phyloP scores from a whole-genome alignment of 2,329 filamentous ascomycete species.

The Alternaria gaisen region DNA sequence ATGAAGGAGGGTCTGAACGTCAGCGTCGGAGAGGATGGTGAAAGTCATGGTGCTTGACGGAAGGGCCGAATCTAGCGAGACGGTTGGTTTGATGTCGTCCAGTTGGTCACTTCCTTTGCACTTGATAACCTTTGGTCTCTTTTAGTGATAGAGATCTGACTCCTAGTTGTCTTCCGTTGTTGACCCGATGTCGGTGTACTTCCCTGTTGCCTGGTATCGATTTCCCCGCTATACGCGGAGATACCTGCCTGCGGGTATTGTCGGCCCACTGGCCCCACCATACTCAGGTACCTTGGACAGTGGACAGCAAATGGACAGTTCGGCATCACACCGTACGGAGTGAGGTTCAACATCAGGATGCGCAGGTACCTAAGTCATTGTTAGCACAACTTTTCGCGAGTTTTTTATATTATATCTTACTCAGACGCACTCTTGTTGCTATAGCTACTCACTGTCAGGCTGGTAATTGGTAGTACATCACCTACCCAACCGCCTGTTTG shows the following conservation, averaged over 20 bases:
- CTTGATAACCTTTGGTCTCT: neutral
- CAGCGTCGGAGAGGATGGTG: constrained; percentile 27
- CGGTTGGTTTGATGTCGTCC: neutral
- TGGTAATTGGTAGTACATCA: neutral
- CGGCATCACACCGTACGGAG: neutral
- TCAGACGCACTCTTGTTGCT: neutral
- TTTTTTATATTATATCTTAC: neutral
- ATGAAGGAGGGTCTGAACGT: constrained; percentile 46
- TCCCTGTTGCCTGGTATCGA: neutral
- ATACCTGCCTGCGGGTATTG: neutral
- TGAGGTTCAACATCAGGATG: neutral
- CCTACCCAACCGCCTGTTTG: neutral
- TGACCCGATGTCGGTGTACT: neutral
- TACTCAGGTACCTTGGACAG: neutral
- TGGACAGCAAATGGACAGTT: neutral
- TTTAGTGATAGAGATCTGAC: neutral
- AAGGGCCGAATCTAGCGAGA: neutral
- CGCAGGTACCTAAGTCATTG: neutral
- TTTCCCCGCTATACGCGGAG: neutral
- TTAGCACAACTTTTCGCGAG: neutral
- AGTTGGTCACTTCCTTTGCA: neutral
- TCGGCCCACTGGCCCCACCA: constrained; percentile 2
- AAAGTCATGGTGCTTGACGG: constrained; percentile 13
- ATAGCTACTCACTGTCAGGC: neutral
- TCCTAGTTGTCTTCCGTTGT: neutral